Conservation (phyloP, 1,284 basidiomycete genomes). For the Wolfiporia cocos region DNA sequence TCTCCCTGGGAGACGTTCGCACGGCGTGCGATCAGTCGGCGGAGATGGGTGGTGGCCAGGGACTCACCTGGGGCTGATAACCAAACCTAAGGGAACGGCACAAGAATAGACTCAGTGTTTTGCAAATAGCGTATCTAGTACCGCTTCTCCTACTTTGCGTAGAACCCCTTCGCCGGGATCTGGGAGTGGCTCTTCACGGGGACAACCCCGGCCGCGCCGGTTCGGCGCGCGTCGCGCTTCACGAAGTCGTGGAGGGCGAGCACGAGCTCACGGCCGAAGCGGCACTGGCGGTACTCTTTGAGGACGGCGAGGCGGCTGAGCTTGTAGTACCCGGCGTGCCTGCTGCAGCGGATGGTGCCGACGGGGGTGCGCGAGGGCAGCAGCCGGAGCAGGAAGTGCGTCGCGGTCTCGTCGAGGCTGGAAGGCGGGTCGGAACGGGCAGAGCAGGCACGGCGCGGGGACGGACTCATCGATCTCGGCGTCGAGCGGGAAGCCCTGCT, state of each 20-base stretch:
- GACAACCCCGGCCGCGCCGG: conserved; percentile 22
- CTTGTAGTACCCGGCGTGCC: conserved; percentile 45
- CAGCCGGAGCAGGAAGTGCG: conserved; percentile 67
- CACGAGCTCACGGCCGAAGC: conserved; percentile 61
- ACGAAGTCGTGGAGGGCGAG: conserved; percentile 54
- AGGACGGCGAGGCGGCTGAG: conserved; percentile 64
- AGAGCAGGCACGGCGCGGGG: not conserved
- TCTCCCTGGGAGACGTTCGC: conserved; percentile 42
- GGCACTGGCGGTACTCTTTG: conserved; percentile 54
- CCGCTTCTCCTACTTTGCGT: conserved; percentile 52
- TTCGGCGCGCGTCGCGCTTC: conserved; percentile 28
- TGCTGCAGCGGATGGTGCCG: conserved; percentile 56
- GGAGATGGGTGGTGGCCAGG: conserved; percentile 10
- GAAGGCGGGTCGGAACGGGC: conserved; percentile 11
- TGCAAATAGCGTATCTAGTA: too few relatives aligned
- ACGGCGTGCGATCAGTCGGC: conserved; percentile 10
- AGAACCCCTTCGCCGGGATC: conserved; percentile 63
- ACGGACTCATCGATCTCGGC: conserved; percentile 68
- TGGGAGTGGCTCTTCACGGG: conserved; percentile 62
- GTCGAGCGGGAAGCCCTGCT: conserved; percentile 68
- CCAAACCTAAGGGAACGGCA: conserved; percentile 47
- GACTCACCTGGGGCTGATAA: conserved; percentile 57
- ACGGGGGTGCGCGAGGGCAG: conserved; percentile 51
- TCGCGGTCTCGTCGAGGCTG: conserved; percentile 55
- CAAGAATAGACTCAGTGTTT: too few relatives aligned